Evolutionary conservation across 164 flowering plant genomes (phyloP), one percentile per base, ranked within the genome.

Genomic region (Annona squamosa): DNA sequence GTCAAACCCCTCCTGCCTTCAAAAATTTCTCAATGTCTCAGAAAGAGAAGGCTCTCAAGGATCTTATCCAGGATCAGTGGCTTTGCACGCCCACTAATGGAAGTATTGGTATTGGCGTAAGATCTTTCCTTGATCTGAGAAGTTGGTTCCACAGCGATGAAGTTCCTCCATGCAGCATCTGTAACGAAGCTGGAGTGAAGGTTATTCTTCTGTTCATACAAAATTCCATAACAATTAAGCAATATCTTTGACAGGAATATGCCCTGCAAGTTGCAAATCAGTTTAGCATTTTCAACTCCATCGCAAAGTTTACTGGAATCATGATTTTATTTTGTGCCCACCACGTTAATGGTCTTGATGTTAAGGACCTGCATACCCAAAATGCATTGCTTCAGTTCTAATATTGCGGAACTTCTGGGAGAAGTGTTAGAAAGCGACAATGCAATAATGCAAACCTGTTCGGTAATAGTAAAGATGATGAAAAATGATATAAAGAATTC

Each of bases 101-200:
- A 52, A 81, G 79, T 26, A 79, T 93, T 71, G 93, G 90, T 66
- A 88, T 96, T 73, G 98, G 99, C 73, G 84, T 89, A 52, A 84
- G 95, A 85, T 96, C 99, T 56, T 88, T 90, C 75, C 91, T 96
- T 68, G 98, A 91, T 81, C 87, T 93, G 46, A 86, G 98, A 48
- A 87, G 97, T 75, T 96, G 98, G 97, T 91, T 96, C 69, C 90
- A 80, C 45, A 82, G 45, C 73, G 87, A 86, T 78, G 90, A 89
- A 62, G 81, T 93, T 72, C 90, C 95, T 63, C 76, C 86, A 42
- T 96, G 99, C 80, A 90, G 87, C 63, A 87, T 90, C 52, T 96
- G 99, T 86, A 96, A 93, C 73, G 99, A 96, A 81, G 94, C 97
- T 78, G 98, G 88, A 65, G 83, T 96, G 41, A 93, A 93, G 98